Evolutionary conservation across 2,329 filamentous ascomycete genomes (phyloP).

Genomic region (Trichoderma sp.): DNA sequence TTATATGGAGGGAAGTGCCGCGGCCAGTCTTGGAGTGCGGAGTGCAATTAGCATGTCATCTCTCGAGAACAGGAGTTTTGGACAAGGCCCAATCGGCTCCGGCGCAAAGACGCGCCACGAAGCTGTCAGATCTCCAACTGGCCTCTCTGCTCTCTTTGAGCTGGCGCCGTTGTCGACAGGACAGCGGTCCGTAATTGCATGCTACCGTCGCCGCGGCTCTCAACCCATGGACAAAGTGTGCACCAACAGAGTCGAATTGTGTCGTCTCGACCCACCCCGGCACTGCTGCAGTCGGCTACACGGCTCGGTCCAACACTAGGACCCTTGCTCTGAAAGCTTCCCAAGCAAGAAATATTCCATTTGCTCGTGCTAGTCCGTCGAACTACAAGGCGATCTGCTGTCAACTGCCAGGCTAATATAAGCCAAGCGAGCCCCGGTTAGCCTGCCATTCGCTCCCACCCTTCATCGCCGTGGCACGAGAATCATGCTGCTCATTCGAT

Average conservation of each 20-base stretch:
- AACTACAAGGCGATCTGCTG: slow-evolving; percentile 22
- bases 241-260: slow-evolving; percentile 12
- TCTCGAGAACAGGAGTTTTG: neutral
- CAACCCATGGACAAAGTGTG: slow-evolving; percentile 1
- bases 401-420: slow-evolving; percentile 14
- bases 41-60: neutral
- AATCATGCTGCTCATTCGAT: slow-evolving; percentile 2
- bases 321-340: slow-evolving; percentile 26
- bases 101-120: slow-evolving; percentile 1
- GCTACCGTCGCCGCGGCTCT: neutral
- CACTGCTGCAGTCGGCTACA: slow-evolving; percentile 26
- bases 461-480: neutral
- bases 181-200: neutral
- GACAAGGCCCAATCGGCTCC: slow-evolving; percentile 5
- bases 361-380: slow-evolving; percentile 12
- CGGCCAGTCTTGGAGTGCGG: slow-evolving; percentile 3
- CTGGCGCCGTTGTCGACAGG: neutral
- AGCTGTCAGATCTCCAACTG: neutral
- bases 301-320: slow-evolving; percentile 28
- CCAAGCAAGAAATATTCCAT: slow-evolving; percentile 24
- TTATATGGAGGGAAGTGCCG: slow-evolving; percentile 4
- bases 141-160: neutral
- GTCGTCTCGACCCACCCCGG: slow-evolving; percentile 22
- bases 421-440: slow-evolving; percentile 5
- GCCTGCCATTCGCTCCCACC: slow-evolving; percentile 1